Base-by-base conservation (phyloP, 805 yeast genomes). In the Blastobotrys peoriensis region DNA sequence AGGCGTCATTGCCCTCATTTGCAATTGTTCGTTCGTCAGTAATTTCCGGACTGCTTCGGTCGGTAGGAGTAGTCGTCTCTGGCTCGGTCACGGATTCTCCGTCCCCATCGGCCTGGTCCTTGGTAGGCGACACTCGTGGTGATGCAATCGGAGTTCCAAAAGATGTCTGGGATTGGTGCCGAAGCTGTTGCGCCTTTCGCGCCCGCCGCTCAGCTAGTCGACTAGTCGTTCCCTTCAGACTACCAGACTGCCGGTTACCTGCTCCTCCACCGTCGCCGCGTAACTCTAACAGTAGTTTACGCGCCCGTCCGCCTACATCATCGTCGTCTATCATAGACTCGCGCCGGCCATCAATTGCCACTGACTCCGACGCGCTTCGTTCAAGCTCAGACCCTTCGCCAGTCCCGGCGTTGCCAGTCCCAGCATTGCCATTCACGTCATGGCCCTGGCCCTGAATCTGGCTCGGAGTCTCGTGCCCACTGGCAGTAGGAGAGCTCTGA, bases 281-380 rank as follows among this genome's bases (percentile, higher is more conserved):
- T 18, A 83, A 64, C 54, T 81, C 88, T 55, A 73, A 74, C 16
- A 83, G 66, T 46, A 83, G 68, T 41, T 68, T 73, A 59, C 83
- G 71, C 0, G 91, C 93, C 49, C 88, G 69, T 1, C 68, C 66
- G 1, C 77, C 78, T 15, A 78, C 71, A 47, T 75, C 80, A 18
- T 58, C 69, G 3, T 60, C 61, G 6, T n/a, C 16, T 10, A 16
- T 33, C n/a, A 10, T 16, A 10, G 46, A 17, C 19, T 20, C 19
- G 6, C 39, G 30, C 4, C 33, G 25, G 19, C 34, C 38, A 36
- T 35, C 17, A 3, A 44, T 22, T 5, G 30, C 45, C 23, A 35
- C 15, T n/a, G 19, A 18, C n/a, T 19, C 37, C 30, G 35, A 20
- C 15, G 3, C 20, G 38, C 28, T 42, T 33, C 27, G 21, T 34